Evolutionary conservation across 352 stramenopile species (phyloP), one percentile per base, ranked within the genome.

Genomic region (Phytophthora litchii): DNA sequence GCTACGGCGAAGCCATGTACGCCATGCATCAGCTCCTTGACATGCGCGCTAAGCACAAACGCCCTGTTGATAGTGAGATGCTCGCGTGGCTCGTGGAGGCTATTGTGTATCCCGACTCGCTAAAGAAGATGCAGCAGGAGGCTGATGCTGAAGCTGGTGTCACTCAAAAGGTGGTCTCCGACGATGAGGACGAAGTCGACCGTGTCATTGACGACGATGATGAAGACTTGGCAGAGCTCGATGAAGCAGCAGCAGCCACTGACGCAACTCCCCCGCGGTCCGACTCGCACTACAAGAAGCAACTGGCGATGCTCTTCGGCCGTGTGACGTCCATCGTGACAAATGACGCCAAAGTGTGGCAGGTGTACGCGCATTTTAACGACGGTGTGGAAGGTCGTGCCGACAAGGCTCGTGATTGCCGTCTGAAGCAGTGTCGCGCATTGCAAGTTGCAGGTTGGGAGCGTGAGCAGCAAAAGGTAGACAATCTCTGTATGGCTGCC

Each of bases 361-460:
- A 91, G 54, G 69, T 93, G 20, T 94, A 92, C 45, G 87, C 84
- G 38, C 80, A 89, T 67, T 91, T 90, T 41, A 91, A 91, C 56
- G 78, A 92, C 52, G 80, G 76, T 14, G 21, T 78, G 6, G 61
- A 86, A 6, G 77, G 70, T 0, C 76, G 86, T 17, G 63, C 64
- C 21, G 74, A 89, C 45, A 92, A 92, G 53, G 86, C 81, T 10
- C 78, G 88, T 17, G 85, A 93, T 51, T 94, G 83, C 42, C 83
- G 84, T 14, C 44, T 92, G 21, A 94, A 92, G 67, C 72, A 90
- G 61, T 89, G 84, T 47, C 83, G 86, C 14, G 81, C 83, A 7
- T 49, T 92, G 27, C 82, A 92, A 67, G 63, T 62, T 20, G 85
- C 80, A 4, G 76, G 76, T 7, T 95, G 86, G 86, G 86, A 93